Conservation (phyloP, 768 basidiomycete genomes). For the Macrolepiota dolichaula region DNA sequence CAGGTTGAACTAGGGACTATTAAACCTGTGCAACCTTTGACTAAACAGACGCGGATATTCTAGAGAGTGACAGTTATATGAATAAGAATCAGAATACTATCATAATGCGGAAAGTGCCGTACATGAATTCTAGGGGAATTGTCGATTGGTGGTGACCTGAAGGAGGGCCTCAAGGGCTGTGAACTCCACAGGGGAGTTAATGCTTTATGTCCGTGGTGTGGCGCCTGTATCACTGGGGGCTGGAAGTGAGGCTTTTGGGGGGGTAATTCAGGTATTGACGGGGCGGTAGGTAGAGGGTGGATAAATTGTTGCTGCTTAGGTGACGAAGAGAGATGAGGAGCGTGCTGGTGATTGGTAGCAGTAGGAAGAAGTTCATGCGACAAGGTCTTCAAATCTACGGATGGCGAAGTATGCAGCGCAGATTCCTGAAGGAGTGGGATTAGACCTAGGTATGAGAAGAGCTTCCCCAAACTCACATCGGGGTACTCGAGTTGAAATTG, state of each 20-base stretch:
- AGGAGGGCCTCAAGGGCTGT: background rate
- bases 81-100: background rate
- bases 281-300: background rate
- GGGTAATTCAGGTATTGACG: background rate
- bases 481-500: background rate
- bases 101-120: background rate
- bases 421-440: background rate
- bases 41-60: background rate
- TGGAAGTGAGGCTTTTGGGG: background rate
- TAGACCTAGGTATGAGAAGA: background rate
- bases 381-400: background rate
- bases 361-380: too few species aligned
- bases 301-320: background rate
- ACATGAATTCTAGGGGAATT: background rate
- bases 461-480: background rate
- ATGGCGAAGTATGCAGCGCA: background rate
- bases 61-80: background rate
- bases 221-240: background rate
- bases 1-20: constrained; percentile 7
- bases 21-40: background rate
- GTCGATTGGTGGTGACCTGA: too few species aligned
- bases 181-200: background rate
- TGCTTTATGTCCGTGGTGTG: too few species aligned
- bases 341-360: background rate
- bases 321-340: background rate